These are phyloP conservation scores for Neurospora hispaniola DNA, from an alignment of 495 filamentous ascomycete genomes.

Conservation along the genomic window DNA sequence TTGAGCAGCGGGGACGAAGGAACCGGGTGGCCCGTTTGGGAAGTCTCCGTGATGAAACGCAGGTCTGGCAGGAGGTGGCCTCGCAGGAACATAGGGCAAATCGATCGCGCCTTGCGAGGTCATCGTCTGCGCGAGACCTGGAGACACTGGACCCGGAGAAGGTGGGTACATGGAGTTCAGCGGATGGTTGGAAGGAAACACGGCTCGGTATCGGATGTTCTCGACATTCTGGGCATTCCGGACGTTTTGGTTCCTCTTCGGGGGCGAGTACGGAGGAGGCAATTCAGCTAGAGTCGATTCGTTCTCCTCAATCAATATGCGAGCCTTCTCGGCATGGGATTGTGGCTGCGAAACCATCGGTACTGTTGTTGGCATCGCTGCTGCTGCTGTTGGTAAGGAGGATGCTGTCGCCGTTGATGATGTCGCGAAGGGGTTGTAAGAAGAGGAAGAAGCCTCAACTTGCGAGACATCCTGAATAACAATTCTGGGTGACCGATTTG, in stretches of 20 bases:
- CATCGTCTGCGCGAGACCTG: slow-evolving; percentile 33
- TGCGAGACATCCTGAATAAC: slow-evolving; percentile 12
- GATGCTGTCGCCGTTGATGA: not conserved
- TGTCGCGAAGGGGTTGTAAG: not conserved
- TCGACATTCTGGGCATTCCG: not conserved
- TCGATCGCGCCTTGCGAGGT: slow-evolving; percentile 35
- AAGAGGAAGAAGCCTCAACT: not conserved
- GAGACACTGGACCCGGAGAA: slow-evolving; percentile 33
- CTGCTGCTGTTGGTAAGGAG: slow-evolving; percentile 7
- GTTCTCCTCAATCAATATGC: slow-evolving; percentile 22
- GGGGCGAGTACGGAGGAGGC: slow-evolving; percentile 36
- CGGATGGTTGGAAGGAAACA: slow-evolving; percentile 27
- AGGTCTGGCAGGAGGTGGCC: slow-evolving; percentile 15
- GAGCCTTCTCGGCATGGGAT: slow-evolving; percentile 28
- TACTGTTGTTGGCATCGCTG: slow-evolving; percentile 12
- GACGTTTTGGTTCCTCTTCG: slow-evolving; percentile 6
- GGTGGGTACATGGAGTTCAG: slow-evolving; percentile 29
- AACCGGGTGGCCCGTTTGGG: slow-evolving; percentile 25
- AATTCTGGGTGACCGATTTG: slow-evolving; percentile 4
- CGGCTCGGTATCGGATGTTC: slow-evolving; percentile 27
- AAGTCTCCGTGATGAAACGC: slow-evolving; percentile 8
- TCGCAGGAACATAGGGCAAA: slow-evolving; percentile 30
- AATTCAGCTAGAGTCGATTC: slow-evolving; percentile 10
- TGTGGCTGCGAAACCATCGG: slow-evolving; percentile 6
- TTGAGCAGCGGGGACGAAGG: slow-evolving; percentile 27